Evolutionary conservation across 768 basidiomycete genomes (phyloP).

Genomic region (Suillus spraguei): DNA sequence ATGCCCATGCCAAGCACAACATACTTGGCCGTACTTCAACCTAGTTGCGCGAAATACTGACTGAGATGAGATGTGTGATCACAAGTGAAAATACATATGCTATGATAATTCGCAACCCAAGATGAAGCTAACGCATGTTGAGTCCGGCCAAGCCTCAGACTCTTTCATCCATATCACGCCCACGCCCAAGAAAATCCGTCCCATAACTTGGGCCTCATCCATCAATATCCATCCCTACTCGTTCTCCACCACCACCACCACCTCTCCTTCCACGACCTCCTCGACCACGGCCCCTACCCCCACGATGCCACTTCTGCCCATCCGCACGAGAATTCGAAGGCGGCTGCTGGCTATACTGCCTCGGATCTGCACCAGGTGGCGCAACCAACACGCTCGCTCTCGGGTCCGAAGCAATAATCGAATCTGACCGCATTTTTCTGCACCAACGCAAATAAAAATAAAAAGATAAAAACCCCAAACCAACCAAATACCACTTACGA

Average conservation of each 20-base stretch:
- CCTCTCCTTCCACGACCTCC: slow-evolving; percentile 23
- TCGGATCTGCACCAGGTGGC: slow-evolving; percentile 65
- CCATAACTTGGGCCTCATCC: slow-evolving; percentile 19
- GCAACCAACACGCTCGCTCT: slow-evolving; percentile 69
- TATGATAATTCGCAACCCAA: slow-evolving; percentile 2
- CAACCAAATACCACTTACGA: slow-evolving; percentile 45
- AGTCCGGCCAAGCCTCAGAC: neutral
- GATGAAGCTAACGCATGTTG: neutral
- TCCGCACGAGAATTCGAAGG: slow-evolving; percentile 23
- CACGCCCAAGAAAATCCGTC: neutral
- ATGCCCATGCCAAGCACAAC: neutral
- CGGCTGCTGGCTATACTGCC: slow-evolving; percentile 44
- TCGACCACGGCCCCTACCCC: slow-evolving; percentile 27
- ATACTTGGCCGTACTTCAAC: neutral
- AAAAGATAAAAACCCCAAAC: neutral
- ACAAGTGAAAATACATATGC: slow-evolving; percentile 8
- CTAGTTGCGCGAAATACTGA: neutral
- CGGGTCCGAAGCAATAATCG: slow-evolving; percentile 58
- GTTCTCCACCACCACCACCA: neutral
- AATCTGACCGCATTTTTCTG: slow-evolving; percentile 89
- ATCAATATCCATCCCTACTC: slow-evolving; percentile 31
- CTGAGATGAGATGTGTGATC: neutral
- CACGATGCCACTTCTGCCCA: slow-evolving; percentile 30
- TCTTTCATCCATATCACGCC: neutral
- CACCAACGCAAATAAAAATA: neutral